Percentiles rank a stretch among this genome's conserved stretches.
Conservation (phyloP, 1,139 yeast species). For the Debaryomyces subglobosus region DNA sequence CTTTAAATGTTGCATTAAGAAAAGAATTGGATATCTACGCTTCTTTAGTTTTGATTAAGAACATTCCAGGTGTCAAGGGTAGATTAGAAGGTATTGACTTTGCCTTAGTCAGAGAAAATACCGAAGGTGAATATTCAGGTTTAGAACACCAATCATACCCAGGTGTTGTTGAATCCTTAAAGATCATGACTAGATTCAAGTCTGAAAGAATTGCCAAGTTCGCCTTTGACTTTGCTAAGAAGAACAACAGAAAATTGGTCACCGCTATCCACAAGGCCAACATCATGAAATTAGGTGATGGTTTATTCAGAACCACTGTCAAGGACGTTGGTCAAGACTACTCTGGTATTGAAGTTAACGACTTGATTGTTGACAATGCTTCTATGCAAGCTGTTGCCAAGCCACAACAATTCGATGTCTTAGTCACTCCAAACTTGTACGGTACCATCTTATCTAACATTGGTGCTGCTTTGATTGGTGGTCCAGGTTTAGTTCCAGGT, state of each 20-base stretch:
- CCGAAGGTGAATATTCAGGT: slow-evolving; percentile 98
- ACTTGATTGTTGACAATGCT: slow-evolving; percentile 97
- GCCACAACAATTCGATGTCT: slow-evolving; percentile 97
- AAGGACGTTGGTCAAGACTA: slow-evolving; percentile 89
- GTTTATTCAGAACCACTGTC: slow-evolving; percentile 93
- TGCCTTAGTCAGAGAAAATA: slow-evolving; percentile 95
- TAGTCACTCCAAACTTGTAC: slow-evolving; percentile 97
- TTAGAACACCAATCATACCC: slow-evolving; percentile 97
- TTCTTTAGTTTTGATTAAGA: slow-evolving; percentile 88
- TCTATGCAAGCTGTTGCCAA: slow-evolving; percentile 98
- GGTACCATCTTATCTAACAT: slow-evolving; percentile 97
- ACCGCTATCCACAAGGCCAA: slow-evolving; percentile 99
- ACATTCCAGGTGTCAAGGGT: slow-evolving; percentile 92
- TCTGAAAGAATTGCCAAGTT: slow-evolving; percentile 97
- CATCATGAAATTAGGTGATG: slow-evolving; percentile 98
- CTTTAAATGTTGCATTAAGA: slow-evolving; percentile 94
- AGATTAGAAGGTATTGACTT: slow-evolving; percentile 87
- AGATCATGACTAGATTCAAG: slow-evolving; percentile 92
- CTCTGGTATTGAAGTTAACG: slow-evolving; percentile 81
- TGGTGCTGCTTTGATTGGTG: slow-evolving; percentile 98
- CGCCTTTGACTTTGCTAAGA: slow-evolving; percentile 93
- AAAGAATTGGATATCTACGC: slow-evolving; percentile 96
- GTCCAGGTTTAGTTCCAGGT: slow-evolving; percentile 98
- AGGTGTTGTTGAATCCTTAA: slow-evolving; percentile 96
- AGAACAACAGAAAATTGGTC: slow-evolving; percentile 88